Evolutionary conservation across 148 eudicot genomes (phyloP).

Genomic region (Camellia granthamiana): DNA sequence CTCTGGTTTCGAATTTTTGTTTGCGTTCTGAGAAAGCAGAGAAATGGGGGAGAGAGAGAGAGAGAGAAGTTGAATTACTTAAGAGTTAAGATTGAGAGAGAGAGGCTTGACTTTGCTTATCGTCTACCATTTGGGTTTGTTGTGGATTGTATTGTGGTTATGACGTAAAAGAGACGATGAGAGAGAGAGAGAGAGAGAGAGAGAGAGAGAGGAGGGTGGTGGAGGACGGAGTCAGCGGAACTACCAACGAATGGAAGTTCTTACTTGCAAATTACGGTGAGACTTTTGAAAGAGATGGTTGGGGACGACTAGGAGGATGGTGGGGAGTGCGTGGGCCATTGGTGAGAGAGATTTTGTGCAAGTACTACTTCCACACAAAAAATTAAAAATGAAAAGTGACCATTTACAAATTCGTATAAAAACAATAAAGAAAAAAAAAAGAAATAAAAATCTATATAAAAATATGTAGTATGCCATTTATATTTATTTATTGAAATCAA

Average conservation of each 20-base stretch:
- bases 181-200: not conserved
- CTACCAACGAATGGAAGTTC: slow-evolving; percentile 15
- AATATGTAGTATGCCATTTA: too few relatives aligned
- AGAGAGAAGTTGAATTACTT: not conserved
- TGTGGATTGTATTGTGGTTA: not conserved
- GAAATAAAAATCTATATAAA: too few relatives aligned
- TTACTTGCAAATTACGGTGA: not conserved
- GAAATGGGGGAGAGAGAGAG: slow-evolving; percentile 1
- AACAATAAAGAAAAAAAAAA: too few relatives aligned
- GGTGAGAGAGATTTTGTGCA: too few relatives aligned
- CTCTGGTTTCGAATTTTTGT: not conserved
- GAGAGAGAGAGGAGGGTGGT: not conserved
- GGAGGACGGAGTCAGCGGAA: slow-evolving; percentile 20
- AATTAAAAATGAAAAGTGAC: too few relatives aligned
- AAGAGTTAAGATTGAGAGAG: not conserved
- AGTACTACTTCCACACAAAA: too few relatives aligned
- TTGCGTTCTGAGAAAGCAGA: not conserved
- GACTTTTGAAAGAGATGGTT: too few relatives aligned
- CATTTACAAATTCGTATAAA: too few relatives aligned
- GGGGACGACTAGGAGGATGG: too few relatives aligned
- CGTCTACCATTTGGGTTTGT: too few relatives aligned
- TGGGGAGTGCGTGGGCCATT: too few relatives aligned
- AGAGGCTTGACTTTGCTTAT: not conserved
- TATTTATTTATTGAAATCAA: too few relatives aligned
- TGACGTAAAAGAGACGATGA: slow-evolving; percentile 29